Base-by-base conservation (phyloP, 2,329 filamentous ascomycete species). In the Zarea fungicola region DNA sequence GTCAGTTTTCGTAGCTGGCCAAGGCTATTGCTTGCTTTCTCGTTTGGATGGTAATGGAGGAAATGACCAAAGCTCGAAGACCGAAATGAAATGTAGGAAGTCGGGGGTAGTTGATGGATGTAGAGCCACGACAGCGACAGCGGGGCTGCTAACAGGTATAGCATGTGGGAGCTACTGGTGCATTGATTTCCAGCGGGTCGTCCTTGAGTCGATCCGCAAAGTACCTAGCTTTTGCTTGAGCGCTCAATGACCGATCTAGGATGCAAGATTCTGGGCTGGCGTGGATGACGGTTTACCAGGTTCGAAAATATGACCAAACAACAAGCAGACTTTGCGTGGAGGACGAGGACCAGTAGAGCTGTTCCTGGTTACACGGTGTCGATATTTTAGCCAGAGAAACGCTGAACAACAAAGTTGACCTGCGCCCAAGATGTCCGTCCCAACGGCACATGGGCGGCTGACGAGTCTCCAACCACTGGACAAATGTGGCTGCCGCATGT, bases 141-240 rank as follows among this genome's bases (percentile, higher is more conserved):
- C 42, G 42, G 42, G 42, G 42, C 34, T 36, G 14, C 28, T 36
- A 23, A 26, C 26, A 7, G 26, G 31, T 29, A n/a, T n/a, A n/a
- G n/a, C n/a, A n/a, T n/a, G n/a, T n/a, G n/a, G n/a, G n/a, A n/a
- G n/a, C n/a, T n/a, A n/a, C n/a, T n/a, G n/a, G n/a, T n/a, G n/a
- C n/a, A n/a, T 37, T 26, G 32, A 45, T 45, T 37, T 26, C 32
- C 5, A 42, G 42, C 42, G 42, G 42, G 42, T 45, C 32, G 32
- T 26, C 22, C 22, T 19, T 29, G 16, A 10, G 42, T 28, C 36
- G 31, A 32, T 29, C 31, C 29, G 14, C 31, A 23, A 18, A 13
- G n/a, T n/a, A n/a, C n/a, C n/a, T n/a, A n/a, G n/a, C n/a, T n/a
- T n/a, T n/a, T 29, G 26, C 26, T 29, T 29, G 29, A 18, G 26